Conservation (phyloP, 805 yeast species). For the Barnettozyma californica region DNA sequence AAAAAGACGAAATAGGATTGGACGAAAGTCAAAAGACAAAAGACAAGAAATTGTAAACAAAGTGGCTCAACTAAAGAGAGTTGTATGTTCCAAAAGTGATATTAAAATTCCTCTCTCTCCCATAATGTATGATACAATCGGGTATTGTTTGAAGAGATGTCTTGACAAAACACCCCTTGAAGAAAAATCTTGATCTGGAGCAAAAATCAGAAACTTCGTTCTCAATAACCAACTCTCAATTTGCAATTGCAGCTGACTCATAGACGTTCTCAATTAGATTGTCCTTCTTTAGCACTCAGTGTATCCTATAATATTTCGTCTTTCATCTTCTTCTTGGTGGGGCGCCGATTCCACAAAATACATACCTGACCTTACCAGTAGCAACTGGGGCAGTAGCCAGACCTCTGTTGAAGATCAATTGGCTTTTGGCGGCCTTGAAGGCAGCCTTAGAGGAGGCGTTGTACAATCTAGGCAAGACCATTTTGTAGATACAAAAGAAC, state of each 20-base stretch:
- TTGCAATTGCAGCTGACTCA: neutral
- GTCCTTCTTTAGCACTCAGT: neutral
- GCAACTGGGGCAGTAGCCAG: conserved; percentile 74
- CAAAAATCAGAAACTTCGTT: neutral
- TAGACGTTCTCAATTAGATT: neutral
- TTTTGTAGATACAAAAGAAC: conserved; percentile 20
- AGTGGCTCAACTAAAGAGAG: too few species aligned
- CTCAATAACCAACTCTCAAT: neutral
- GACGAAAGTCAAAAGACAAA: neutral
- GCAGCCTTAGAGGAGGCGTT: conserved; percentile 76
- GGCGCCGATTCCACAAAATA: conserved; percentile 22
- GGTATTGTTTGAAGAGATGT: neutral
- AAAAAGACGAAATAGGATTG: conserved; percentile 1
- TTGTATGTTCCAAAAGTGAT: too few species aligned
- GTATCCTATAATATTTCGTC: neutral
- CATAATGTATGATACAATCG: neutral
- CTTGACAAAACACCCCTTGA: neutral
- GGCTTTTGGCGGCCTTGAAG: conserved; percentile 83
- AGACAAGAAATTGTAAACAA: neutral
- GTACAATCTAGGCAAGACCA: conserved; percentile 54
- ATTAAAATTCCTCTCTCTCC: too few species aligned
- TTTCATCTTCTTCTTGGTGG: neutral
- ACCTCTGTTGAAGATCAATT: conserved; percentile 66
- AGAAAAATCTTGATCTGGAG: neutral
- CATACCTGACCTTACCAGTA: conserved; percentile 86